phyloP scores from a whole-genome alignment of 345 rosid species.

The Orychophragmus violaceus region DNA sequence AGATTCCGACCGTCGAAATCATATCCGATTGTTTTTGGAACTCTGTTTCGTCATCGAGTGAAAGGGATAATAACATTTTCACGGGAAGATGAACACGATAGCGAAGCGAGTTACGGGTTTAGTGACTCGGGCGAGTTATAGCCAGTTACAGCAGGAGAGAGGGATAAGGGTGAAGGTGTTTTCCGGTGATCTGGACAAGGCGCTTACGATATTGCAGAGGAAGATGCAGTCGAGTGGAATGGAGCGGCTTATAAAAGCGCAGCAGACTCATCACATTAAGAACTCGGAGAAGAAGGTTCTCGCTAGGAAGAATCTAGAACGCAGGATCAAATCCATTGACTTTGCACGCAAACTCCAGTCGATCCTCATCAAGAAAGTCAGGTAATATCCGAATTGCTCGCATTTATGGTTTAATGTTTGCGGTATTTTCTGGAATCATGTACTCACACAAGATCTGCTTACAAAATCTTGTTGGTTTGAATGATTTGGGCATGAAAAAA shows the following conservation, averaged over 20 bases:
- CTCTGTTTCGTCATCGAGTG: background rate
- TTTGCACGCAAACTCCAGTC: slow-evolving; percentile 72
- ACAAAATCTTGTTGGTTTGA: background rate
- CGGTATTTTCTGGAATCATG: background rate
- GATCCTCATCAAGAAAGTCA: slow-evolving; percentile 69
- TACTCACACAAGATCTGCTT: background rate
- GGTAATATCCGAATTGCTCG: slow-evolving; percentile 31
- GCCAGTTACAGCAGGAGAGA: slow-evolving; percentile 53
- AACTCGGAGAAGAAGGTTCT: slow-evolving; percentile 90
- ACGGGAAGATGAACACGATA: slow-evolving; percentile 27
- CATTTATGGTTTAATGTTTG: background rate
- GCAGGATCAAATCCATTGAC: slow-evolving; percentile 60
- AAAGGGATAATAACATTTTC: background rate
- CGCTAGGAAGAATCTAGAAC: slow-evolving; percentile 71
- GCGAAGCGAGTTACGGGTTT: slow-evolving; percentile 28
- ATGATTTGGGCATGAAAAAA: background rate
- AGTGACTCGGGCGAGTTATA: slow-evolving; percentile 27
- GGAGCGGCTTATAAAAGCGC: slow-evolving; percentile 68
- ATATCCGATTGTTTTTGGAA: background rate
- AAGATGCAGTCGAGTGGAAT: slow-evolving; percentile 85
- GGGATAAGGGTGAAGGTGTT: slow-evolving; percentile 78
- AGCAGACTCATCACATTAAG: slow-evolving; percentile 65
- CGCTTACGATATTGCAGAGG: slow-evolving; percentile 60
- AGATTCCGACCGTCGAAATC: slow-evolving; percentile 8
- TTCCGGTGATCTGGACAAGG: slow-evolving; percentile 61